phyloP scores from a whole-genome alignment of 2,329 filamentous ascomycete genomes.

The Beauveria medogensis region DNA sequence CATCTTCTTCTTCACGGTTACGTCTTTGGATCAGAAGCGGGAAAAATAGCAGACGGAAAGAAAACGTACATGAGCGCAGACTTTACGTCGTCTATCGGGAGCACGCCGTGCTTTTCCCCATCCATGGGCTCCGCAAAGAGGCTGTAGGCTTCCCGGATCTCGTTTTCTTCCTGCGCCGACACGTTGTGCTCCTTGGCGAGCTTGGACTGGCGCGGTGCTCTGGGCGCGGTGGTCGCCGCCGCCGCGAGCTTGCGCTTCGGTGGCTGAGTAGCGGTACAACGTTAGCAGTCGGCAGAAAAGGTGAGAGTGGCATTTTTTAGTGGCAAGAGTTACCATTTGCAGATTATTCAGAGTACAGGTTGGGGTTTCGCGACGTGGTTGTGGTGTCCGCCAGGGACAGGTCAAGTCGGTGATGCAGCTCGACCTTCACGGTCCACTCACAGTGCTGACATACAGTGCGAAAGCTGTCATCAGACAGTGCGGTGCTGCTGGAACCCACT shows the following conservation, averaged over 20 bases:
- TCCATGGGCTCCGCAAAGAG: constrained; percentile 68
- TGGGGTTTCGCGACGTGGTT: neutral
- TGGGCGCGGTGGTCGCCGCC: constrained; percentile 22
- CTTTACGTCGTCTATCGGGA: constrained; percentile 59
- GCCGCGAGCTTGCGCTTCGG: constrained; percentile 39
- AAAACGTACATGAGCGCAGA: constrained; percentile 61
- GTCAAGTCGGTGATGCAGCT: neutral
- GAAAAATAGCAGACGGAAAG: neutral
- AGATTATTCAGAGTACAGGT: neutral
- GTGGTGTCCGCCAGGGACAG: neutral
- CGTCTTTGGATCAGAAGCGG: neutral
- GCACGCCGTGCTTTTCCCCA: constrained; percentile 64
- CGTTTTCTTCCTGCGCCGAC: constrained; percentile 72
- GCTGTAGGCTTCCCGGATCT: constrained; percentile 84
- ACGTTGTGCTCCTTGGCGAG: constrained; percentile 90
- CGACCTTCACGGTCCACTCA: neutral
- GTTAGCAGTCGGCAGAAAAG: neutral
- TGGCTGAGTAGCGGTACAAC: constrained; percentile 29
- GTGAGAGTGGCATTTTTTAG: too few relatives aligned
- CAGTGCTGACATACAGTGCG: neutral
- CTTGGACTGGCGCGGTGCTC: constrained; percentile 60
- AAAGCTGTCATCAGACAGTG: neutral
- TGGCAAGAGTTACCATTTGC: neutral
- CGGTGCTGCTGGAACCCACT: neutral
- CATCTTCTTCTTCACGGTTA: neutral